Evolutionary conservation across 352 stramenopile genomes (phyloP).

Genomic region (Hyaloperonospora brassicae): DNA sequence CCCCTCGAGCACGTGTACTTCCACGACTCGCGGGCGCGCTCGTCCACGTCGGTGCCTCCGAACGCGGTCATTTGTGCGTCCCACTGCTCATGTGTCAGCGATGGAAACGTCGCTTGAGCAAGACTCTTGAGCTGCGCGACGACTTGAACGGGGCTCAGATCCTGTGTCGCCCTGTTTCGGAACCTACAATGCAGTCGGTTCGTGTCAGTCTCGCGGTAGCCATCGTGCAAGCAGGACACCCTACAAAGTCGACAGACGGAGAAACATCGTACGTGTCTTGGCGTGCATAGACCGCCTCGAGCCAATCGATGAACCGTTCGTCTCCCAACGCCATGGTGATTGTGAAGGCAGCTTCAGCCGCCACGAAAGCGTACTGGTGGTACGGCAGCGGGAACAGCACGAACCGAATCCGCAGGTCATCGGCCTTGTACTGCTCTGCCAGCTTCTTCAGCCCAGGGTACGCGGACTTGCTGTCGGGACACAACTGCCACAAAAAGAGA

Average conservation of each 20-base stretch:
- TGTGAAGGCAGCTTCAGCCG: conserved; percentile 54
- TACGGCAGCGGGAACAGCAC: conserved; percentile 75
- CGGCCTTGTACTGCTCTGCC: conserved; percentile 37
- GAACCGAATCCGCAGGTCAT: conserved; percentile 61
- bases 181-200: conserved; percentile 27
- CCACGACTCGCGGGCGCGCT: conserved; percentile 50
- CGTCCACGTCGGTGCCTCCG: conserved; percentile 61
- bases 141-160: conserved; percentile 62
- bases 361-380: conserved; percentile 65
- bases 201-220: conserved; percentile 1
- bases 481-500: conserved; percentile 38
- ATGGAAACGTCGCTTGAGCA: conserved; percentile 59
- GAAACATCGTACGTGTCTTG: conserved; percentile 48
- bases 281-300: conserved; percentile 73
- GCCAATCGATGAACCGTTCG: conserved; percentile 51
- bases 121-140: conserved; percentile 46
- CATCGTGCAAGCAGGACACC: neutral
- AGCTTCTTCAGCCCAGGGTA: conserved; percentile 63
- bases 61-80: conserved; percentile 64
- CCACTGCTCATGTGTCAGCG: conserved; percentile 57
- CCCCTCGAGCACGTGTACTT: conserved; percentile 76
- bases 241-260: neutral
- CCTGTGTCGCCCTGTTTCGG: conserved; percentile 79
- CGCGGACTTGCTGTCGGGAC: conserved; percentile 60
- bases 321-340: conserved; percentile 55